Evolutionary conservation across 345 rosid genomes (phyloP), one percentile per base, ranked within the genome.

Genomic region (Populus tremula): DNA sequence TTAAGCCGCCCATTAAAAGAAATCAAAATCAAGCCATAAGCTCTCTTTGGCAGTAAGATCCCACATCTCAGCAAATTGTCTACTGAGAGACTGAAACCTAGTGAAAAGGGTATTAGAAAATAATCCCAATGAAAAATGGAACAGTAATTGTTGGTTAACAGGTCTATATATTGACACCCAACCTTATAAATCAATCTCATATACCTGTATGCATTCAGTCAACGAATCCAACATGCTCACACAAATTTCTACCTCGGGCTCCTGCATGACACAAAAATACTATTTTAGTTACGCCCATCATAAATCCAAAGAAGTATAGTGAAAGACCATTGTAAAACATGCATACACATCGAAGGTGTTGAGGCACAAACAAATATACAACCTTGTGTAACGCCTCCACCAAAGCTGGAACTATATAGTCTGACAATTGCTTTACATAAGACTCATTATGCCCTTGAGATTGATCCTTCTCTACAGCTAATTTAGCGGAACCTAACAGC

Each of bases 341-440:
- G 69, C 33, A 27, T 31, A 64, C 29, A 35, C 2, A 41, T 77
- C 20, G 4, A 35, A 23, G 18, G 17, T 4, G 17, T 45, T 14
- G 27, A 23, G 50, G 18, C 16, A 39, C 43, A 47, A 47, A 47
- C 50, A 47, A 47, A 13, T 47, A 47, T 47, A 47, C 50, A 45
- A 45, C 99, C 95, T 94, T 94, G 78, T 93, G 98, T 62, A 96
- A 84, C 50, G 99, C 97, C 85, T 96, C 99, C 80, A 94, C 93
- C 75, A 96, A 79, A 72, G 97, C 93, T 33, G 98, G 99, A 86
- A 94, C 83, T 73, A 89, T 87, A 81, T 87, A 96, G 84, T 96
- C 99, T 38, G 98, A 92, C 78, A 94, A 82, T 79, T 94, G 97
- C 88, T 96, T 96, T 70, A 96, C 77, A 80, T 92, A 96, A 74